Evolutionary conservation across 164 flowering plant species (phyloP).

Genomic region (Macadamia integrifolia): DNA sequence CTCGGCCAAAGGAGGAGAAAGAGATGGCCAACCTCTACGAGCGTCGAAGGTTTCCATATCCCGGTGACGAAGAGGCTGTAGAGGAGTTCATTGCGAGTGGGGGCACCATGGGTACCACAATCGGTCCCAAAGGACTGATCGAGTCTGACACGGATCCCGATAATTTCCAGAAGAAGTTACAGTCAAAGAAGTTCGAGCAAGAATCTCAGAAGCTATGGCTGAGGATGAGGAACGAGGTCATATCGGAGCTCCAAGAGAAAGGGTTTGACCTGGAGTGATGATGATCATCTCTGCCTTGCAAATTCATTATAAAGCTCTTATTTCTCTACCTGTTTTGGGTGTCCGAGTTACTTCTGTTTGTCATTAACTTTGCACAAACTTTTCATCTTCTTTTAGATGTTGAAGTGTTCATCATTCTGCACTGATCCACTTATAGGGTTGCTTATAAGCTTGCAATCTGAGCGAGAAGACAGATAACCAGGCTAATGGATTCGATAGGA

Average conservation of each 20-base stretch:
- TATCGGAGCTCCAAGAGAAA: conserved; percentile 76
- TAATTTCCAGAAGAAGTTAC: conserved; percentile 54
- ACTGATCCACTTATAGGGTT: too few relatives aligned
- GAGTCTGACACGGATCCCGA: conserved; percentile 44
- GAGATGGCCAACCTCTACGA: conserved; percentile 84
- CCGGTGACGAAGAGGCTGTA: conserved; percentile 87
- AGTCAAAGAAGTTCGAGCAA: conserved; percentile 65
- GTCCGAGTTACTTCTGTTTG: too few relatives aligned
- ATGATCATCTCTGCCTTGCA: conserved; percentile 3
- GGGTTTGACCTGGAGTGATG: conserved; percentile 65
- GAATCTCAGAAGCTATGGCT: conserved; percentile 78
- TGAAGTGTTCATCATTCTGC: too few relatives aligned
- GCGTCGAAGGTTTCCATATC: conserved; percentile 70
- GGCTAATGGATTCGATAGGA: too few relatives aligned
- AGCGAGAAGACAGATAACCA: too few relatives aligned
- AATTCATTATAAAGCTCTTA: too few relatives aligned
- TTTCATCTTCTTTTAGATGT: too few relatives aligned
- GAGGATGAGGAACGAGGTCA: conserved; percentile 87
- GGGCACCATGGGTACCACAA: conserved; percentile 73
- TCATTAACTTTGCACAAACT: too few relatives aligned
- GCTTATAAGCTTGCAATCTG: too few relatives aligned
- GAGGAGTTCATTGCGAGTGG: conserved; percentile 82
- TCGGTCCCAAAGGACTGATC: conserved; percentile 68
- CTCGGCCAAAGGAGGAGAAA: conserved; percentile 77
- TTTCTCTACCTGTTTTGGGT: too few relatives aligned